Base-by-base conservation (phyloP, 768 basidiomycete species). In the Lactarius sp. region DNA sequence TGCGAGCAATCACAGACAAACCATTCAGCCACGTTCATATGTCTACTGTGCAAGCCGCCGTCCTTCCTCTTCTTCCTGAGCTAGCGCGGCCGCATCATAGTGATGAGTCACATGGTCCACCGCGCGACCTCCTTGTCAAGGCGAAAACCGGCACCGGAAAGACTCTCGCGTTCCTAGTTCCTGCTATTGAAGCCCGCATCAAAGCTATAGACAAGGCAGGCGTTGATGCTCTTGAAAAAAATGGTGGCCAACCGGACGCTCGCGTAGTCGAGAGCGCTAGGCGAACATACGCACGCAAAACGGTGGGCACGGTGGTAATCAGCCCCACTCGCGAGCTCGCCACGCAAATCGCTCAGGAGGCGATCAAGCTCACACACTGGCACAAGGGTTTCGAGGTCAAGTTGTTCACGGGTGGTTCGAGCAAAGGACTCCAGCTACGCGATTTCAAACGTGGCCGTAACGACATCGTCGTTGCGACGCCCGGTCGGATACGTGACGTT, bases 141-240 rank as follows among this genome's bases (percentile, higher is more conserved):
- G 90, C 93, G 5, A 89, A 86, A 72, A 93, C 93, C 0, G 92
- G 93, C 34, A 93, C 92, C 0, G 93, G 92, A 37, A 96, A 95
- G 75, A 95, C 92, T 0, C 76, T 94, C 39, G 92, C 85, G 0
- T 96, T 94, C 78, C 83, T 97, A 59, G 80, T 96, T 20, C 92
- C 92, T 9, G 91, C 90, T 6, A 81, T 94, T 65, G 91, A 95
- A 70, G 80, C 86, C 2, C 86, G 94, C 8, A 42, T 90, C 20
- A 81, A 81, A 60, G 75, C 81, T 9, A 73, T 94, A n/a, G 74
- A 83, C 6, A 74, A 75, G 5, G 72, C 78, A 47, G 77, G 76
- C 27, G 70, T 76, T 54, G 75, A 78, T 33, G 78, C 77, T 1
- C 74, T 76, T 18, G 60, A 69, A 56, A 78, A 84, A 54, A 73